These are phyloP conservation scores for Dothiorella sarmentorum DNA, from an alignment of 2,329 filamentous ascomycete genomes.

Conservation along the genomic window DNA sequence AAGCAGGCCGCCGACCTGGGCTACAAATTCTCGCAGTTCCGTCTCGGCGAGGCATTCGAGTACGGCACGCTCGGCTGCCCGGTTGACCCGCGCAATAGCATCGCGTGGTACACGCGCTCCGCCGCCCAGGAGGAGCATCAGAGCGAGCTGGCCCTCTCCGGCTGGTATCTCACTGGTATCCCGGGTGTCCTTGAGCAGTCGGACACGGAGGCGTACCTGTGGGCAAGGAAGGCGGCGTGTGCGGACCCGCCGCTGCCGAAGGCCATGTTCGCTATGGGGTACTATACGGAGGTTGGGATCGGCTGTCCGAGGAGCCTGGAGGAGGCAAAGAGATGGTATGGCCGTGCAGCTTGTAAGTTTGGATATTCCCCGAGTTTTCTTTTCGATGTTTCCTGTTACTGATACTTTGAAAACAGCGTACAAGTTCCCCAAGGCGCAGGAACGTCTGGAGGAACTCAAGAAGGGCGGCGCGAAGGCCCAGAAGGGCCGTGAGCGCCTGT, in stretches of 20 bases:
- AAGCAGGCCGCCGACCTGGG: conserved; percentile 80
- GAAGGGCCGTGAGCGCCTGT: conserved; percentile 74
- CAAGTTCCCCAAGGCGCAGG: conserved; percentile 88
- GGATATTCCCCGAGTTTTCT: neutral
- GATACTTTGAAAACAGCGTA: conserved; percentile 60
- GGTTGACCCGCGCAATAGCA: conserved; percentile 79
- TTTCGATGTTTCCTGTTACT: conserved; percentile 6
- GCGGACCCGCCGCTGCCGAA: conserved; percentile 74
- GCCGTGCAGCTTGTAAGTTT: conserved; percentile 85
- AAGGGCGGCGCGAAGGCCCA: conserved; percentile 68
- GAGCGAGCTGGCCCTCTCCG: conserved; percentile 62
- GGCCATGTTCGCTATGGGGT: conserved; percentile 84
- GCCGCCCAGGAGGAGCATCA: conserved; percentile 94
- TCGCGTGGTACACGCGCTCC: conserved; percentile 90
- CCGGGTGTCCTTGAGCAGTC: conserved; percentile 86
- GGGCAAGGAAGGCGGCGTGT: conserved; percentile 89
- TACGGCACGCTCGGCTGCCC: conserved; percentile 80
- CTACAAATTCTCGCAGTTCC: conserved; percentile 93
- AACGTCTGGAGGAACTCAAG: conserved; percentile 89
- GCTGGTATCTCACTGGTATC: conserved; percentile 85
- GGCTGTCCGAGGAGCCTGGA: conserved; percentile 82
- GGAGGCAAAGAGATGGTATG: conserved; percentile 98
- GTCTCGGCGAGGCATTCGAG: conserved; percentile 83
- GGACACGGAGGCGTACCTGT: conserved; percentile 94
- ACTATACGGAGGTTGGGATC: conserved; percentile 94